These are phyloP conservation scores for Aegilops longissima DNA, from an alignment of 176 grass and related monocot species.

Conservation along the genomic window DNA sequence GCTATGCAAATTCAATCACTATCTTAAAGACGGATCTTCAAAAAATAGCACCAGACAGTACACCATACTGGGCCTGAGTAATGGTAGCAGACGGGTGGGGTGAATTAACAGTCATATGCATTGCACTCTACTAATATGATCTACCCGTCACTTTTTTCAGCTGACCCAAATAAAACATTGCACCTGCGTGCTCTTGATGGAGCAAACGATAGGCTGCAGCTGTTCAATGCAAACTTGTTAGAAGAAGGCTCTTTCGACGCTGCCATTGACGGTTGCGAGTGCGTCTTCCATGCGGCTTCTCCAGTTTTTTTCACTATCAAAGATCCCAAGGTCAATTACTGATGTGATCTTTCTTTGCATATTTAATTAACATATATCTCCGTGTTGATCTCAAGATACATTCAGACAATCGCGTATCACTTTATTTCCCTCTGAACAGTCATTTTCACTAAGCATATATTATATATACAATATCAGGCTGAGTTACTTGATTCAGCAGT, in stretches of 20 bases:
- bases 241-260: slow-evolving; percentile 25
- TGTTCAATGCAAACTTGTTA: slow-evolving; percentile 25
- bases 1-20: too few species aligned
- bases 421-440: too few species aligned
- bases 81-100: too few species aligned
- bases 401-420: too few species aligned
- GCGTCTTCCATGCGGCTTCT: slow-evolving; percentile 42
- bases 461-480: slow-evolving; percentile 2
- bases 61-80: too few species aligned
- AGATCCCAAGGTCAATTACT: slow-evolving; percentile 20
- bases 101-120: too few species aligned
- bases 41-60: too few species aligned
- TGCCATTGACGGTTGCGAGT: slow-evolving; percentile 5
- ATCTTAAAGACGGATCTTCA: too few species aligned
- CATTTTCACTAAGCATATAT: not conserved
- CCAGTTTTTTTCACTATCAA: not conserved
- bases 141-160: not conserved
- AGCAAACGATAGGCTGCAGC: slow-evolving; percentile 6
- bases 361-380: not conserved
- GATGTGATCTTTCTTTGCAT: not conserved
- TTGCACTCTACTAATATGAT: too few species aligned
- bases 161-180: slow-evolving; percentile 23
- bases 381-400: too few species aligned
- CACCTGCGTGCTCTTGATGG: slow-evolving; percentile 34
- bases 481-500: slow-evolving; percentile 58